A percentile compares a stretch with the other conserved stretches of the same genome.
Evolutionary conservation across 352 stramenopile species (phyloP).

Genomic region (Pythium myriotylum): DNA sequence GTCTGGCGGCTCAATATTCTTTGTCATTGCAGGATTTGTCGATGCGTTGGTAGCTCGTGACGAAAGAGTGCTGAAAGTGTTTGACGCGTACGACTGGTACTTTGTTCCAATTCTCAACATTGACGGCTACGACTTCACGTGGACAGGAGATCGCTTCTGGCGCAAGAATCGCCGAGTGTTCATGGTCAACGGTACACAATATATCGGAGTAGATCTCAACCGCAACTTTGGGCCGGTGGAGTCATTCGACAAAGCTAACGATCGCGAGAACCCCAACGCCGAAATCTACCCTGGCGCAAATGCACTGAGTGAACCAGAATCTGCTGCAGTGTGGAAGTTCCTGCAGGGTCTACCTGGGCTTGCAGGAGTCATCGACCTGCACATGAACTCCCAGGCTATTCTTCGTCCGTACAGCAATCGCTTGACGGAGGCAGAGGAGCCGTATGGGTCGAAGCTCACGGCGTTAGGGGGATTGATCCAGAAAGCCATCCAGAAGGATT

Average conservation of each 20-base stretch:
- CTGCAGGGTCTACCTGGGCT: constrained; percentile 16
- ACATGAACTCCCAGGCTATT: constrained; percentile 19
- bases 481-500: constrained; percentile 10
- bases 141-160: constrained; percentile 21
- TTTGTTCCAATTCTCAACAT: constrained; percentile 35
- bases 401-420: constrained; percentile 30
- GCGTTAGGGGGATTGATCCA: constrained; percentile 12
- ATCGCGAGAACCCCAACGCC: not conserved
- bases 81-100: constrained; percentile 26
- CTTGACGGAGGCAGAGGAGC: constrained; percentile 20
- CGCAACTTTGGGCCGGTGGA: constrained; percentile 25
- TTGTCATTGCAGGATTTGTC: constrained; percentile 18
- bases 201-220: constrained; percentile 31
- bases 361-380: constrained; percentile 24
- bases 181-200: not conserved
- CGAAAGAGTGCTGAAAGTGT: constrained; percentile 9
- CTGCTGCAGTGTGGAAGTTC: constrained; percentile 21
- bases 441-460: constrained; percentile 27
- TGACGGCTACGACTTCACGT: constrained; percentile 23
- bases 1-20: constrained; percentile 18
- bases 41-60: constrained; percentile 16
- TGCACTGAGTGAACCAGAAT: constrained; percentile 30
- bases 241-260: constrained; percentile 7
- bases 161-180: constrained; percentile 29
- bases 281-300: not conserved